These are phyloP conservation scores for Penicillium verhagenii DNA, from an alignment of 495 filamentous ascomycete species.

Conservation along the genomic window DNA sequence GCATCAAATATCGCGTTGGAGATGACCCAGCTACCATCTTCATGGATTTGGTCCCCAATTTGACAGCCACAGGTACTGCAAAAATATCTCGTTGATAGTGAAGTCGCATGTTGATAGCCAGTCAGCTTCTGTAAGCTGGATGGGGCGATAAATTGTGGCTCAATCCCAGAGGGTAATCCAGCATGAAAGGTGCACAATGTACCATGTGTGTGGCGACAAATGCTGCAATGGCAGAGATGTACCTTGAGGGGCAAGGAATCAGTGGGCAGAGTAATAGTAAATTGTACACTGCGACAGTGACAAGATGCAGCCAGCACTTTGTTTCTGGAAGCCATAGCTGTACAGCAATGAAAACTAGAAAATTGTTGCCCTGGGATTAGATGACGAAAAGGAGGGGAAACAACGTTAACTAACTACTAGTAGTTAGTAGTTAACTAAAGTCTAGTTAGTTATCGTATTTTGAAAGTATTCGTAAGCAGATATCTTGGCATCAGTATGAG, in stretches of 20 bases:
- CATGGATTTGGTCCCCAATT: conserved; percentile 27
- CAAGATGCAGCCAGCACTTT: conserved; percentile 44
- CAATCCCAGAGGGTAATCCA: conserved; percentile 35
- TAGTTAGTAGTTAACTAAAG: too few species aligned
- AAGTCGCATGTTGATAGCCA: conserved; percentile 31
- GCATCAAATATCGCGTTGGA: conserved; percentile 33
- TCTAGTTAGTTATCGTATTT: neutral
- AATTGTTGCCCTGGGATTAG: neutral
- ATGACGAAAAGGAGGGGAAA: neutral
- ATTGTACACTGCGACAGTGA: conserved; percentile 48
- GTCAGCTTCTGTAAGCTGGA: conserved; percentile 25
- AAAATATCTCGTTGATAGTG: conserved; percentile 30
- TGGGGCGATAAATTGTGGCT: conserved; percentile 32
- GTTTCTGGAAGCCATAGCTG: neutral
- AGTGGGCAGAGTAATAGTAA: conserved; percentile 24
- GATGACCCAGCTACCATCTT: conserved; percentile 21
- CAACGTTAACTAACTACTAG: too few species aligned
- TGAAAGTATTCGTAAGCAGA: too few species aligned
- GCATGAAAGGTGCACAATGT: conserved; percentile 53
- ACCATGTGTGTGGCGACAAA: conserved; percentile 60
- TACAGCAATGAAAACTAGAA: neutral
- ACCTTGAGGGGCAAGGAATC: conserved; percentile 26
- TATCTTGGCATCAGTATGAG: too few species aligned
- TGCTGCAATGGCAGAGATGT: conserved; percentile 63
- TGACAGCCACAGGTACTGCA: conserved; percentile 47